Percentiles rank a stretch among this genome's conserved stretches.
phyloP scores from a whole-genome alignment of 1,139 yeast species.

The Magnusiomyces tetraspermus region DNA sequence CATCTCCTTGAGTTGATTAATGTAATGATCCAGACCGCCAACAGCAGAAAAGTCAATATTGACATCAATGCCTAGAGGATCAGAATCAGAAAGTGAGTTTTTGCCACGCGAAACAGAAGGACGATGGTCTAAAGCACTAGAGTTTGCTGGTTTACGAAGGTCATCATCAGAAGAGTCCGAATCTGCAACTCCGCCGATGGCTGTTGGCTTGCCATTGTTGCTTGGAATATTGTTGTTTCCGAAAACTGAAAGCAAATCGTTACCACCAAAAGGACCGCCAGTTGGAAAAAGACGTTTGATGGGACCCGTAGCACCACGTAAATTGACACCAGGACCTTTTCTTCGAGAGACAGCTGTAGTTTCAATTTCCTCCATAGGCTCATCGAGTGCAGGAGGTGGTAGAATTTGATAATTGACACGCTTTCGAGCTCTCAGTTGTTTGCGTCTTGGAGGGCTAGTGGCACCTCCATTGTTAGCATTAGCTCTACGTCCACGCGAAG shows the following conservation, averaged over 20 bases:
- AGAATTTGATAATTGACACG: constrained; percentile 78
- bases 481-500: constrained; percentile 28
- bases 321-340: constrained; percentile 17
- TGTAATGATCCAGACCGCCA: constrained; percentile 88
- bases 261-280: constrained; percentile 33
- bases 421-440: constrained; percentile 68
- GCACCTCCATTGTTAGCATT: neutral
- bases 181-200: constrained; percentile 45
- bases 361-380: constrained; percentile 27
- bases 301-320: constrained; percentile 19
- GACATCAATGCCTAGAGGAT: constrained; percentile 91
- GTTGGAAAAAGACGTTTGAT: constrained; percentile 25
- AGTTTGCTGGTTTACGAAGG: constrained; percentile 22
- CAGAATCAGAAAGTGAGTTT: constrained; percentile 70
- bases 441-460: constrained; percentile 36
- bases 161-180: constrained; percentile 67
- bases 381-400: constrained; percentile 55
- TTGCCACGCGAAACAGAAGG: constrained; percentile 32
- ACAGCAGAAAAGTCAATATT: constrained; percentile 82
- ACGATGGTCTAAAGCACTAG: constrained; percentile 33
- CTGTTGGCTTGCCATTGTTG: constrained; percentile 42
- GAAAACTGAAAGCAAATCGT: constrained; percentile 94
- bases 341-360: constrained; percentile 21
- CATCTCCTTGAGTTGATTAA: constrained; percentile 93
- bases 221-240: constrained; percentile 66